A percentile compares a stretch with the other conserved stretches of the same genome.
Conservation (phyloP, 2,329 filamentous ascomycete genomes). For the Colletotrichum plurivorum region DNA sequence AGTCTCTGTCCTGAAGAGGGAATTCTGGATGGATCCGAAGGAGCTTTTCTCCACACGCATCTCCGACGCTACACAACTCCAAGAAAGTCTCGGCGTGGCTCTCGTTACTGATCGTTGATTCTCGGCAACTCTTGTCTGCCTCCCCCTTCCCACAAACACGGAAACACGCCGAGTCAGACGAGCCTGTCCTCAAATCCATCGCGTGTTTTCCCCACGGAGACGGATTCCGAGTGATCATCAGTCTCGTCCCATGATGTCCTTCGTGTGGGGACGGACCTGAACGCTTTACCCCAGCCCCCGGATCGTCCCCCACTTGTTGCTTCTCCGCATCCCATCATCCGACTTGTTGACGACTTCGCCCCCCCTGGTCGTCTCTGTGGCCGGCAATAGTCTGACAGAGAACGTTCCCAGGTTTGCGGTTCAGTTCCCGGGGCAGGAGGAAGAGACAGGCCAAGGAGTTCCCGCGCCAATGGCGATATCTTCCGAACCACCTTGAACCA, state of each 20-base stretch:
- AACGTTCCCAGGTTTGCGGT: constrained; percentile 8
- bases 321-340: constrained; percentile 35
- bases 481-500: not conserved
- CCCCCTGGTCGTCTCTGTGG: constrained; percentile 1
- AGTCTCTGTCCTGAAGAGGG: not conserved
- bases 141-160: not conserved
- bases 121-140: not conserved
- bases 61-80: constrained; percentile 26
- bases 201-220: constrained; percentile 20
- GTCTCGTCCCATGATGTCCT: constrained; percentile 18
- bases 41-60: constrained; percentile 10
- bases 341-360: not conserved
- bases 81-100: constrained; percentile 8
- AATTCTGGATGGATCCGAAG: not conserved
- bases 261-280: constrained; percentile 17
- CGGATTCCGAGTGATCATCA: not conserved
- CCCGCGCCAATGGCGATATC: constrained; percentile 27
- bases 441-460: not conserved
- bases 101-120: constrained; percentile 9
- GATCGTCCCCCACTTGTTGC: constrained; percentile 18
- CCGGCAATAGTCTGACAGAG: not conserved
- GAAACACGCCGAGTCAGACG: constrained; percentile 25
- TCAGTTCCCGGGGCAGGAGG: not conserved
- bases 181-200: constrained; percentile 3
- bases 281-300: constrained; percentile 34